These are phyloP conservation scores for Mycena polygramma DNA, from an alignment of 768 basidiomycete genomes.

Conservation along the genomic window DNA sequence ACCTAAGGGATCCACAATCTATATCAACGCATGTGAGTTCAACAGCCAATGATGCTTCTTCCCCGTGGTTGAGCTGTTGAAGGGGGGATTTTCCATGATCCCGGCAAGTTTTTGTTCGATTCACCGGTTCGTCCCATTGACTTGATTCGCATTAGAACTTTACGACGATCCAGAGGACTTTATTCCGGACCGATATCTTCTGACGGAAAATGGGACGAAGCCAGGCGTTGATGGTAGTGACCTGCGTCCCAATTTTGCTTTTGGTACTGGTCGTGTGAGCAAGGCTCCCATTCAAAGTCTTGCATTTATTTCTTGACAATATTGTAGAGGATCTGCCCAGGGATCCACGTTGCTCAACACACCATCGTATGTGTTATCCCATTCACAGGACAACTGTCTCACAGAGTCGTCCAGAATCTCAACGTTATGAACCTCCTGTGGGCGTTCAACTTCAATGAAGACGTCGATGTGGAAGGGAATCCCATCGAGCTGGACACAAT, in stretches of 20 bases:
- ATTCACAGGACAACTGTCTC: background rate
- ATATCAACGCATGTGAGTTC: conserved; percentile 32
- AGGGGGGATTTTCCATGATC: conserved; percentile 24
- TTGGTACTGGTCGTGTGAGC: conserved; percentile 28
- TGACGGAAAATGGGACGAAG: conserved; percentile 26
- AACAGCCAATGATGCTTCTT: too few relatives aligned
- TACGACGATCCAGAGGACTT: conserved; percentile 32
- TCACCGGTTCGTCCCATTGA: too few relatives aligned
- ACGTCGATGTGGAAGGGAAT: conserved; percentile 8
- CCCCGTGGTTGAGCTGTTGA: too few relatives aligned
- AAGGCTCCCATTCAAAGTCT: background rate
- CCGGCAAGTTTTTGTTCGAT: background rate
- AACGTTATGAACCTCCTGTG: conserved; percentile 46
- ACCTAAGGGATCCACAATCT: conserved; percentile 29
- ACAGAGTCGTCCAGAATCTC: conserved; percentile 27
- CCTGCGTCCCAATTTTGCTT: conserved; percentile 16
- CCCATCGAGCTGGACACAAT: conserved; percentile 34
- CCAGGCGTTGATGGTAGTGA: conserved; percentile 24
- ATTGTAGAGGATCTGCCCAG: conserved; percentile 22
- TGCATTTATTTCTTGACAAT: background rate
- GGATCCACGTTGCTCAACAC: conserved; percentile 27
- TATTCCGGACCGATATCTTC: conserved; percentile 22
- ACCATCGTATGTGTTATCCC: conserved; percentile 9
- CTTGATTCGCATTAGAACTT: background rate
- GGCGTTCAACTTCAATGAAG: conserved; percentile 44